A percentile compares a stretch with the other conserved stretches of the same genome.
phyloP scores from a whole-genome alignment of 2,329 filamentous ascomycete genomes.

The Fusarium circinatum region DNA sequence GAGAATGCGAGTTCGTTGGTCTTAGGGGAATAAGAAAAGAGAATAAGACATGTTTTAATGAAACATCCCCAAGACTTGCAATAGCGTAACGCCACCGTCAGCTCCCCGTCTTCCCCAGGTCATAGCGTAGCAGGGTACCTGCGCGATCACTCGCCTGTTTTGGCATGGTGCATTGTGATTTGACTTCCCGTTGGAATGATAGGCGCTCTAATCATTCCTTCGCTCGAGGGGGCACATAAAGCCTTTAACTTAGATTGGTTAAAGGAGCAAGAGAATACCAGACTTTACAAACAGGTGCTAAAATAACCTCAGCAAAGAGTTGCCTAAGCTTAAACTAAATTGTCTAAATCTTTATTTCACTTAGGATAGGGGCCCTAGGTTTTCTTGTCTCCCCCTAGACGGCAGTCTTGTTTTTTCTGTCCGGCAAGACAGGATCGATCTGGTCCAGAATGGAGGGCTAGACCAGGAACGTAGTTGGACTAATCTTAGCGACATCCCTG shows the following conservation, averaged over 20 bases:
- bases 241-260: rapidly evolving
- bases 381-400: rapidly evolving
- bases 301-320: too few species aligned
- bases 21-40: not conserved
- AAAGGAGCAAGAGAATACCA: too few species aligned
- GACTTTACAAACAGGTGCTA: too few species aligned
- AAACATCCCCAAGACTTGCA: not conserved
- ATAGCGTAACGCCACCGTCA: not conserved
- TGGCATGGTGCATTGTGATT: not conserved
- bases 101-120: not conserved
- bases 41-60: not conserved
- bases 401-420: not conserved
- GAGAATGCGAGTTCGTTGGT: not conserved
- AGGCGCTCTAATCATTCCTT: not conserved
- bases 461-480: not conserved
- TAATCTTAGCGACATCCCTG: not conserved
- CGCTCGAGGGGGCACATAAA: rapidly evolving
- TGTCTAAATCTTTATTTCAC: too few species aligned
- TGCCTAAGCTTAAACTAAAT: too few species aligned
- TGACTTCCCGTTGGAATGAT: not conserved
- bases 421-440: not conserved
- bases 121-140: not conserved
- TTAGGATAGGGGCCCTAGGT: too few species aligned
- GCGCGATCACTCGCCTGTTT: not conserved
- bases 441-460: not conserved